A percentile compares a stretch with the other conserved stretches of the same genome.
Conservation (phyloP, 768 basidiomycete species). For the Leccinellum luteum region DNA sequence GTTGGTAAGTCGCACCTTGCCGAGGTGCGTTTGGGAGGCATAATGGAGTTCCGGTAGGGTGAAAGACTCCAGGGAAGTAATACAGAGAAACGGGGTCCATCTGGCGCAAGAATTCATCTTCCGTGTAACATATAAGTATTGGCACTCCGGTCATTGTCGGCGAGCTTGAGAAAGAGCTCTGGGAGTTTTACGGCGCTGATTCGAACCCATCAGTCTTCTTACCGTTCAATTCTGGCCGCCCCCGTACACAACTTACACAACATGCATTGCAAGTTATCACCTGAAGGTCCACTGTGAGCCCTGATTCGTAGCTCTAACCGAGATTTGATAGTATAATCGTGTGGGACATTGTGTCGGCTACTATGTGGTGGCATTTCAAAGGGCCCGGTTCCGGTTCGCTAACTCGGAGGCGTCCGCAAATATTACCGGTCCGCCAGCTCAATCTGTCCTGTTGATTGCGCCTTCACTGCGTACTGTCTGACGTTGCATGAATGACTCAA, state of each 20-base stretch:
- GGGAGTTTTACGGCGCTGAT: background rate
- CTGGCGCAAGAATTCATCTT: background rate
- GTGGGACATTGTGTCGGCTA: background rate
- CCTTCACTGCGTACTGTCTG: background rate
- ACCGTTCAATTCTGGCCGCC: background rate
- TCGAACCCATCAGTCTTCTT: background rate
- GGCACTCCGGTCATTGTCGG: background rate
- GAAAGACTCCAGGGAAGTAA: background rate
- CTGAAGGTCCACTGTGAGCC: background rate
- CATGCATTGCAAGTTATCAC: too few relatives aligned
- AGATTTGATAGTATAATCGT: background rate
- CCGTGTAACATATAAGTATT: background rate
- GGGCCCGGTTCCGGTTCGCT: background rate
- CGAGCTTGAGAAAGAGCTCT: background rate
- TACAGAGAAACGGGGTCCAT: background rate
- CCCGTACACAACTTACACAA: background rate
- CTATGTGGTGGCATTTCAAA: background rate
- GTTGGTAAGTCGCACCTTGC: background rate
- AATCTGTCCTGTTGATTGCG: background rate
- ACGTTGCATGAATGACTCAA: background rate
- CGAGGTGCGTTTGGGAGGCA: background rate
- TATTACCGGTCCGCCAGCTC: too few relatives aligned
- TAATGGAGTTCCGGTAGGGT: background rate
- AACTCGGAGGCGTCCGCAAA: background rate
- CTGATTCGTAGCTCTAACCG: background rate